Evolutionary conservation across 495 filamentous ascomycete genomes (phyloP), one percentile per base, ranked within the genome.

Genomic region (Endocarpon pusillum): DNA sequence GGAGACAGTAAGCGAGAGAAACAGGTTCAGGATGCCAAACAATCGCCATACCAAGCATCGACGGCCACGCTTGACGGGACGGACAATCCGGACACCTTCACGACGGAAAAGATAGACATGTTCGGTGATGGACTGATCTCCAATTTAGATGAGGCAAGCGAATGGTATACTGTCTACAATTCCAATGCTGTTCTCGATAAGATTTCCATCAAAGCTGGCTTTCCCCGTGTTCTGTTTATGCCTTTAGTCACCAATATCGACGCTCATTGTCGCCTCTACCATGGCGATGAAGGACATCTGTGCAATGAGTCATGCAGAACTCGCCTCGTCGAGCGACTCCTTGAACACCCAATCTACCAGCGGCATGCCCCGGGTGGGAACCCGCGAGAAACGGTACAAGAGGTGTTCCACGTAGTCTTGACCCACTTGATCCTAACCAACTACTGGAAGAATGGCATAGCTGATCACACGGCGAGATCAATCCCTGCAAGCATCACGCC

Each of bases 1-100:
- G 52, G 49, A 31, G 28, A 31, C 5, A 31, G 28, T n/a, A n/a
- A 17, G 12, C 28, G 54, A 32, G 66, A 61, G 10, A 60, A 65
- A 3, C 48, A 46, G 15, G 40, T 57, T 24, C 49, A 52, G 24
- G 49, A 48, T 12, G 20, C 46, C 19, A 45, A 51, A 19, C 32
- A 24, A 4, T 6, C 12, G 5, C 4, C 32, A 6, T 14, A 20
- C 17, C 4, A 14, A 20, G n/a, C 21, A 11, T 15, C 3, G 19
- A 22, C 6, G 16, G 34, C 6, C 33, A 33, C 4, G 1, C n/a
- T 21, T 20, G 34, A 25, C 6, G 18, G 21, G 9, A n/a, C n/a
- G n/a, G n/a, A n/a, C n/a, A n/a, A n/a, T n/a, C n/a, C n/a, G n/a
- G n/a, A n/a, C n/a, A n/a, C n/a, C n/a, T n/a, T n/a, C n/a, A n/a